Evolutionary conservation across 305 asterid species (phyloP).

Genomic region (Stenogyne calaminthoides): DNA sequence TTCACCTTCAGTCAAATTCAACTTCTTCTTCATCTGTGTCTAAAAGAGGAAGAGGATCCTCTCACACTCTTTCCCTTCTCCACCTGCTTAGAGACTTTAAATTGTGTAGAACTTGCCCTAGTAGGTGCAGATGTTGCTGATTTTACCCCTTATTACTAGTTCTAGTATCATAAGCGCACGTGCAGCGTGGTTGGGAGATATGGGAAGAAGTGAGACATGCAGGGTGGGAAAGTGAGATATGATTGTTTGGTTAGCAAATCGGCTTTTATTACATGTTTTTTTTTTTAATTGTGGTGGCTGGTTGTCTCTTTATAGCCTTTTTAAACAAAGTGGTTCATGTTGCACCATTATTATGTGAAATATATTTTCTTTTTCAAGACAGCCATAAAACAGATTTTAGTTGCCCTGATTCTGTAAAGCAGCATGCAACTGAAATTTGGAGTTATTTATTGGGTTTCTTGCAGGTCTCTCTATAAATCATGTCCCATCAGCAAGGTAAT

Average conservation of each 20-base stretch:
- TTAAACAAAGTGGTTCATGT: neutral
- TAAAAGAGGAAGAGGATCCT: neutral
- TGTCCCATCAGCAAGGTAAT: conserved; percentile 60
- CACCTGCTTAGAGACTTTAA: neutral
- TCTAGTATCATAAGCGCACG: neutral
- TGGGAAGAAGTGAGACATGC: neutral
- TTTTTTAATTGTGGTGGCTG: neutral
- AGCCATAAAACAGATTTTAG: neutral
- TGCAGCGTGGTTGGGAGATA: neutral
- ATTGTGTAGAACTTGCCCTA: neutral
- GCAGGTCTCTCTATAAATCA: conserved; percentile 44
- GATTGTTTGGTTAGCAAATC: neutral
- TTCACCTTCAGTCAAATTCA: neutral
- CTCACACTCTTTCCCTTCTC: neutral
- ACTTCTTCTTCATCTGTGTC: neutral
- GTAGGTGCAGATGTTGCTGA: neutral
- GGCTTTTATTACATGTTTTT: neutral
- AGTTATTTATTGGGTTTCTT: conserved; percentile 11
- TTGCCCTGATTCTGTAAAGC: neutral
- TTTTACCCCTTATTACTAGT: neutral
- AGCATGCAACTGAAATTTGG: neutral
- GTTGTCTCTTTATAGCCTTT: neutral
- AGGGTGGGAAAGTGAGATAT: neutral
- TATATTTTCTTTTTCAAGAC: neutral
- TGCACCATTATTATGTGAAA: neutral